Evolutionary conservation across 306 rosid genomes (phyloP), one percentile per base, ranked within the genome.

Genomic region (Cucurbita maxima): DNA sequence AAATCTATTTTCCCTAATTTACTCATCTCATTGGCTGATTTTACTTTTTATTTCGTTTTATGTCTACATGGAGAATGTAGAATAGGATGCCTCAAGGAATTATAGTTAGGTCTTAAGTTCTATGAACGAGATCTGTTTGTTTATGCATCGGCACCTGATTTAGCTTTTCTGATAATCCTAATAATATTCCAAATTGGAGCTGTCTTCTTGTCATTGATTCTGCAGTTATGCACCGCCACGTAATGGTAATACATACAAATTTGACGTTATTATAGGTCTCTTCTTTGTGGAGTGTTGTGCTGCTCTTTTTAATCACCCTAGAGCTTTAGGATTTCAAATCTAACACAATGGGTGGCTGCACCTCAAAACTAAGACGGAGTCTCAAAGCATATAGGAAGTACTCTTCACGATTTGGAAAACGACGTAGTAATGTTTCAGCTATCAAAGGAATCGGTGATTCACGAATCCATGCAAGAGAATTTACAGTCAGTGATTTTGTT

Each of bases 331-430:
- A 53, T 58, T 78, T 50, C 38, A 81, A 74, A 60, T 14, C 77
- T 4, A 61, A 66, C 51, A 73, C 40, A 73, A 88, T 93, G 96
- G 98, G 98, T 34, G 79, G 84, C 12, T 90, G 98, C 67, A 83
- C 82, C 77, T 88, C 96, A 11, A 93, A 63, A 51, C 79, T 88
- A 72, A 63, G 70, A 50, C 62, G 82, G 68, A 86, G 81, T 53
- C 36, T 41, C 51, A 45, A 8, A 18, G 38, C 61, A 2, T 73
- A 37, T 0, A 80, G 75, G 58, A 87, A 82, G 61, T 79, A 74
- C 43, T 70, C 10, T 50, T 52, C 72, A 9, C 84, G 85, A 68
- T 71, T 74, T 3, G 75, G 83, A 4, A 89, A 83, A 62, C 80
- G 76, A 14, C 84, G 83, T 20, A 7, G 58, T 4, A 81, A 82